Conservation (phyloP, 192 early-diverging fungal species). For the Chytriomyces confervae region DNA sequence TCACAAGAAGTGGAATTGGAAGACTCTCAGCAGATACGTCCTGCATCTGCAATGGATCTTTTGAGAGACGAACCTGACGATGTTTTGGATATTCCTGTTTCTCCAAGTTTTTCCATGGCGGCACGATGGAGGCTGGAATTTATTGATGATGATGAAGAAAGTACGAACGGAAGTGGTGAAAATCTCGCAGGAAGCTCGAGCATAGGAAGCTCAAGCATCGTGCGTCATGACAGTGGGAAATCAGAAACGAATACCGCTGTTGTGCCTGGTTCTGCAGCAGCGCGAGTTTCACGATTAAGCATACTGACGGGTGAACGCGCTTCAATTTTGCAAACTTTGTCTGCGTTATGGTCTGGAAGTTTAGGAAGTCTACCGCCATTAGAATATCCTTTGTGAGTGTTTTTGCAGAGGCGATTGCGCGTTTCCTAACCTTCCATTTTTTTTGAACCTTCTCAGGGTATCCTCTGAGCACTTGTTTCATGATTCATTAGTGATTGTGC, state of each 20-base stretch:
- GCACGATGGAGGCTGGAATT: conserved; percentile 24
- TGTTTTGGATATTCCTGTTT: neutral
- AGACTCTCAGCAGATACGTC: neutral
- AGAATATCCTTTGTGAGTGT: conserved; percentile 74
- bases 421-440: neutral
- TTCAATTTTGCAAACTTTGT: conserved; percentile 77
- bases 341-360: conserved; percentile 76
- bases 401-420: neutral
- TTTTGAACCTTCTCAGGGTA: conserved; percentile 31
- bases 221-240: neutral
- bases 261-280: neutral
- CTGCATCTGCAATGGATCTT: neutral
- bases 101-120: conserved; percentile 22
- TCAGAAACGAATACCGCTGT: neutral
- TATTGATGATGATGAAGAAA: conserved; percentile 22
- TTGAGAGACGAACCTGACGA: neutral
- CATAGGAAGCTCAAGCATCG: too few relatives aligned
- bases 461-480: conserved; percentile 86
- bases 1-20: neutral
- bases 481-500: conserved; percentile 47
- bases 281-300: neutral
- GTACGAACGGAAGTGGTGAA: neutral
- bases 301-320: conserved; percentile 50
- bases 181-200: neutral
- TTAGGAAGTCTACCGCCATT: conserved; percentile 69